Base-by-base conservation (phyloP, 2,329 filamentous ascomycete genomes). In the Phaeophleospora eucalypticola region DNA sequence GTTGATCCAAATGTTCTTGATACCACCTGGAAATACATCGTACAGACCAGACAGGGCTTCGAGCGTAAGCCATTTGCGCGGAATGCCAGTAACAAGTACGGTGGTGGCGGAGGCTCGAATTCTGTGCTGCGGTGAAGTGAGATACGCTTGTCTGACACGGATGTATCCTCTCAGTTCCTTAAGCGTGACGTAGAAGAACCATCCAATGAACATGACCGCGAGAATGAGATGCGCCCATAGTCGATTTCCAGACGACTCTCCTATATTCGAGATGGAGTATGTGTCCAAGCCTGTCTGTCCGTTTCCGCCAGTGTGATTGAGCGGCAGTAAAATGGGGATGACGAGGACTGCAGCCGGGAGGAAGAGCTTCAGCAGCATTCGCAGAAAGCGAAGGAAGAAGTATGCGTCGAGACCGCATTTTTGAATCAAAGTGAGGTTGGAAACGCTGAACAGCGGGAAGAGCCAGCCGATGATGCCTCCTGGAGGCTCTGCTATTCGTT, bases 351-450 rank as follows among this genome's bases (percentile, higher is more conserved):
- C 82, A 46, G 95, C 82, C 1, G 93, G 89, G 33, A 95, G 71
- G 65, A 98, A 97, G 52, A 98, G 95, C 64, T 95, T 83, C 36
- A 97, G 78, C 4, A 97, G 80, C 61, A 87, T 86, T 51, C 85
- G 82, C 19, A 90, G 79, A 62, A 95, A 98, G 52, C 94, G 86
- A 1, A 98, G 77, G 67, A 98, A 98, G 73, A 97, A 95, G 71
- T 95, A 98, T 61, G 91, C 89, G 65, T 98, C 93, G 8, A 98
- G 79, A 15, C 93, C 93, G 58, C 91, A 96, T 68, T 96, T 95
- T 43, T 91, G 85, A 60, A 98, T 95, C 57, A 98, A 82, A 58
- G 95, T 88, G 10, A 87, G 87, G 79, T 74, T 81, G 67, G 71
- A 87, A 71, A 72, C 83, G 67, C 71, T 87, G 75, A 76, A 95